Base-by-base conservation (phyloP, 352 stramenopile species). In the Phytophthora colocasiae region DNA sequence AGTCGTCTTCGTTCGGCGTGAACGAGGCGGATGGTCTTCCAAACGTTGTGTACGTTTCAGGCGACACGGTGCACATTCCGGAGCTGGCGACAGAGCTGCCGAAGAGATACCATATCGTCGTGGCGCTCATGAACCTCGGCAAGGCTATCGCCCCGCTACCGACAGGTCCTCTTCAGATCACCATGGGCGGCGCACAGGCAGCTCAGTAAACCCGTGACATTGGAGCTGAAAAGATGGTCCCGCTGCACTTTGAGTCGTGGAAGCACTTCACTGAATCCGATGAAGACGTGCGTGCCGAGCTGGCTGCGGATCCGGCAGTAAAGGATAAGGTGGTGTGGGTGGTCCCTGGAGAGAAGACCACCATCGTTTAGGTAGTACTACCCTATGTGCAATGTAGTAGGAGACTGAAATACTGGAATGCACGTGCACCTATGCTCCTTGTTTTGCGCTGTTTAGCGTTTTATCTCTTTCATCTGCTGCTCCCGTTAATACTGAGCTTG, bases 231-330 rank as follows among this genome's bases (percentile, higher is more conserved):
- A 69, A 73, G 26, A 62, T 83, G 49, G 69, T 80, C 3, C 75
- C 75, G 24, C 43, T 83, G 38, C 75, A 81, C 63, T 83, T 73
- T 24, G 64, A 79, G 49, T 81, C 75, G 45, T 83, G 75, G 75
- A 70, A 61, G 29, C 75, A 83, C 62, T 81, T 83, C 50, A 40
- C 38, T 0, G 47, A 80, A 41, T 36, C 55, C 0, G 27, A 40
- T 3, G 49, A 65, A 11, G 55, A 59, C 5, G 34, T 58, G 15
- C 63, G 53, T 38, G 40, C 17, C 4, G 45, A 63, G 22, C 6
- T 79, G 10, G 31, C n/a, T 27, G 34, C 36, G n/a, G 56, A 73
- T 8, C 52, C 43, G 3, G 39, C 7, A 5, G 38, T 79, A 3
- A 73, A 75, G 57, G 58, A 70, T 45, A 73, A 71, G 38, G 48